Evolutionary conservation across 306 rosid genomes (phyloP).

Genomic region (Vigna trinervia): DNA sequence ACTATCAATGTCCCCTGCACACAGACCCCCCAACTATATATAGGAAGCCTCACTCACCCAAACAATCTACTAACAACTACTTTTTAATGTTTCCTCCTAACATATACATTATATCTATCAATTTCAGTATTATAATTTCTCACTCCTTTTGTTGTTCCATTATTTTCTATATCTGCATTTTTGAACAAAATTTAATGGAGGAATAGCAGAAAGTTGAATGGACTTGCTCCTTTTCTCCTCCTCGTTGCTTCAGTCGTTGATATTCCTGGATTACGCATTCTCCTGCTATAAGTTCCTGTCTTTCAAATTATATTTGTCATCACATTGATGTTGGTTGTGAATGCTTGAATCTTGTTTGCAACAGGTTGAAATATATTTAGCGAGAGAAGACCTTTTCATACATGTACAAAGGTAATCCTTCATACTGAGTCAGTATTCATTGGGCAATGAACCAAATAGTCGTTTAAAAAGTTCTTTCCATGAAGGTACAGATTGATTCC

Average conservation of each 20-base stretch:
- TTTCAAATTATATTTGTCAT: background rate
- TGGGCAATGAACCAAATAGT: conserved; percentile 10
- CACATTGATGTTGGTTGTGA: conserved; percentile 29
- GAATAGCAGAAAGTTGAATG: background rate
- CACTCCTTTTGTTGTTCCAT: conserved; percentile 1
- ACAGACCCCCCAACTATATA: no score
- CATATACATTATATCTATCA: no score
- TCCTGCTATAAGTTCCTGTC: background rate
- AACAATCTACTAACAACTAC: no score
- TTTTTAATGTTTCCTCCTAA: no score
- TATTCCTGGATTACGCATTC: background rate
- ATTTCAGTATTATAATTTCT: conserved; percentile 8
- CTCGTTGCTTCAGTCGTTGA: conserved; percentile 1
- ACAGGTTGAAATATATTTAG: conserved; percentile 49
- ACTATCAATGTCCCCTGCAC: no score
- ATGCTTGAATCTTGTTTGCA: conserved; percentile 43
- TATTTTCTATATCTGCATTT: background rate
- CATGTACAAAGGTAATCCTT: conserved; percentile 51
- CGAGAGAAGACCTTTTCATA: conserved; percentile 41
- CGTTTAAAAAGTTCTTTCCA: conserved; percentile 29
- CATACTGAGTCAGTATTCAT: conserved; percentile 25
- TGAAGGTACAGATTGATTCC: conserved; percentile 50
- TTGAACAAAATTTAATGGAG: background rate
- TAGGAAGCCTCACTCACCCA: no score
- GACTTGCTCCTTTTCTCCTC: background rate